Percentiles rank a stretch among this genome's conserved stretches.
These are phyloP conservation scores for Zalaria obscura DNA, from an alignment of 2,329 filamentous ascomycete genomes.

Conservation along the genomic window DNA sequence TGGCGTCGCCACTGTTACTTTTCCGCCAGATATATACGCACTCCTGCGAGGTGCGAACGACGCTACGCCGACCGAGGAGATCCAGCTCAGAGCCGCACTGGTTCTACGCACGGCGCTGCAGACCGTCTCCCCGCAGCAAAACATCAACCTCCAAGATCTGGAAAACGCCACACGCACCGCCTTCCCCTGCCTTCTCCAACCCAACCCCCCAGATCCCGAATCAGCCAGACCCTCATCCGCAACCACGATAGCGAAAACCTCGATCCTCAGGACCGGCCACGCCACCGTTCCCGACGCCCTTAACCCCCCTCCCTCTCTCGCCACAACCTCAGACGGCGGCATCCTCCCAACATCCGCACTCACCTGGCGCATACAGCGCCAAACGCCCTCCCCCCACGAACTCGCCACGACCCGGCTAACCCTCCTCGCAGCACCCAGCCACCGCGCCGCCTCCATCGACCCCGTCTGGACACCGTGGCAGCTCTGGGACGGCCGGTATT, in stretches of 20 bases:
- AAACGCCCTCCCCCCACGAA: not conserved
- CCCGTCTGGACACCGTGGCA: constrained; percentile 16
- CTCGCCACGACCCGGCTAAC: not conserved
- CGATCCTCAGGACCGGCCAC: too few relatives aligned
- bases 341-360: not conserved
- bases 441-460: constrained; percentile 1
- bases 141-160: constrained; percentile 29
- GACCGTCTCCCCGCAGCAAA: constrained; percentile 33
- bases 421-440: not conserved
- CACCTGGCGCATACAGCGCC: constrained; percentile 1
- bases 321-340: not conserved
- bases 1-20: constrained; percentile 11
- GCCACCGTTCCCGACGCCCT: too few relatives aligned
- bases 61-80: not conserved
- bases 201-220: too few relatives aligned
- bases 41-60: constrained; percentile 1
- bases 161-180: constrained; percentile 24
- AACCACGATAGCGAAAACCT: too few relatives aligned
- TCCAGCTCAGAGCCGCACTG: constrained; percentile 19
- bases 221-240: too few relatives aligned
- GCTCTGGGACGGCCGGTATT: constrained; percentile 43
- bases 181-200: constrained; percentile 21
- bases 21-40: constrained; percentile 1
- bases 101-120: constrained; percentile 34
- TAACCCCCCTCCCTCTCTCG: not conserved